Percentiles rank a stretch among this genome's conserved stretches.
Evolutionary conservation across 169 alveolate species (phyloP).

Genomic region (Plasmodium chabaudi): DNA sequence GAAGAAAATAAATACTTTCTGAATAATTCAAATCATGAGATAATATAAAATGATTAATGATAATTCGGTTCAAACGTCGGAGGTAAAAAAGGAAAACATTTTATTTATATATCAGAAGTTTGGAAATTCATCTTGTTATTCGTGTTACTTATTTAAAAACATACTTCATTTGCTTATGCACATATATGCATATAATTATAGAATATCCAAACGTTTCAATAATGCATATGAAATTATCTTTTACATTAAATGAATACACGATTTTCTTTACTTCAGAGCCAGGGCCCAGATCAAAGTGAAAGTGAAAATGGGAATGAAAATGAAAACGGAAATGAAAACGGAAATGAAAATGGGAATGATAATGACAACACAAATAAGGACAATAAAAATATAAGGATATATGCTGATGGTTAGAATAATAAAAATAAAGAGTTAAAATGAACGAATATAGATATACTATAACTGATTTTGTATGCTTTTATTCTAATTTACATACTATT

Average conservation of each 20-base stretch:
- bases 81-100: conserved; percentile 35
- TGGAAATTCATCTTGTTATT: neutral
- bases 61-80: conserved; percentile 63
- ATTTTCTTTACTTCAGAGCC: conserved; percentile 27
- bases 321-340: neutral
- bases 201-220: neutral
- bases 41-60: conserved; percentile 75
- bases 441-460: neutral
- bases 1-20: neutral
- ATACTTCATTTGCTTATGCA: neutral
- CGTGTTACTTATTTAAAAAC: neutral
- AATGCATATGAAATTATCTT: neutral
- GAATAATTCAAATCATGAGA: conserved; percentile 51
- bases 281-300: neutral
- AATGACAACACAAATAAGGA: conserved; percentile 16
- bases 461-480: neutral
- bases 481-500: neutral
- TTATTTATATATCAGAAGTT: neutral
- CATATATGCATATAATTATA: neutral
- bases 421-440: neutral
- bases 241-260: neutral
- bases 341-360: neutral
- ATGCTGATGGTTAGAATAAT: conserved; percentile 73
- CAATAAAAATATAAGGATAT: conserved; percentile 47
- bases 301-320: conserved; percentile 19